A percentile compares a stretch with the other conserved stretches of the same genome.
phyloP scores from a whole-genome alignment of 2,329 filamentous ascomycete species.

The Cercospora sesami region DNA sequence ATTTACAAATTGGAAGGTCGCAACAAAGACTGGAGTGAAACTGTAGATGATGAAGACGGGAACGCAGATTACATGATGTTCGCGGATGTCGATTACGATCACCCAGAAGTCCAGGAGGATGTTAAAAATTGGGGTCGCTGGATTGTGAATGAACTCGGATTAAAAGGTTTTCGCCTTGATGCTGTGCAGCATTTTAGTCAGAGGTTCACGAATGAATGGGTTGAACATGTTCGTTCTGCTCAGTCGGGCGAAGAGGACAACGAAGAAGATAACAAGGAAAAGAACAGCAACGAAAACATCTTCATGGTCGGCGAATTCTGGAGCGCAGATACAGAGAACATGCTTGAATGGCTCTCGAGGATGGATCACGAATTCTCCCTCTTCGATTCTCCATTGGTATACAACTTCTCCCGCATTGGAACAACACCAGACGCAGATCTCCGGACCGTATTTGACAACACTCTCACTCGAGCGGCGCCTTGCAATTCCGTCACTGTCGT shows the following conservation, averaged over 20 bases:
- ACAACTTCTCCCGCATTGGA: conserved; percentile 58
- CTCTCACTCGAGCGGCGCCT: conserved; percentile 23
- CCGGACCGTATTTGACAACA: conserved; percentile 40
- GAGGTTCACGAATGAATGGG: conserved; percentile 63
- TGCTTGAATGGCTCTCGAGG: conserved; percentile 53
- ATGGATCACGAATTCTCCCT: conserved; percentile 60
- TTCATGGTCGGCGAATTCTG: conserved; percentile 71
- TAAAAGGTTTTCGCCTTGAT: conserved; percentile 68
- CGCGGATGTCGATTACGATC: conserved; percentile 64
- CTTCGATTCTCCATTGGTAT: conserved; percentile 67
- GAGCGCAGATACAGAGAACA: conserved; percentile 57
- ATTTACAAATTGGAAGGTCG: conserved; percentile 59
- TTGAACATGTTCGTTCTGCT: conserved; percentile 49
- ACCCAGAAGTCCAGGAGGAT: conserved; percentile 63
- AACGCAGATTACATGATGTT: conserved; percentile 71
- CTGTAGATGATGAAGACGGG: conserved; percentile 59
- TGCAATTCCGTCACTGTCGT: conserved; percentile 23
- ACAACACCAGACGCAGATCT: conserved; percentile 61
- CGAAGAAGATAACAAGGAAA: neutral
- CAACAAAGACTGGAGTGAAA: conserved; percentile 61
- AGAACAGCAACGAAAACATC: conserved; percentile 48
- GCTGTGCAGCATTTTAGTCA: conserved; percentile 70
- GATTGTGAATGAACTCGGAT: conserved; percentile 60
- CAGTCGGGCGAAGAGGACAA: neutral
- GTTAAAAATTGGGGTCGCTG: conserved; percentile 67